These are phyloP conservation scores for Fraxinus excelsior DNA, from an alignment of 257 asterid species.

Conservation along the genomic window DNA sequence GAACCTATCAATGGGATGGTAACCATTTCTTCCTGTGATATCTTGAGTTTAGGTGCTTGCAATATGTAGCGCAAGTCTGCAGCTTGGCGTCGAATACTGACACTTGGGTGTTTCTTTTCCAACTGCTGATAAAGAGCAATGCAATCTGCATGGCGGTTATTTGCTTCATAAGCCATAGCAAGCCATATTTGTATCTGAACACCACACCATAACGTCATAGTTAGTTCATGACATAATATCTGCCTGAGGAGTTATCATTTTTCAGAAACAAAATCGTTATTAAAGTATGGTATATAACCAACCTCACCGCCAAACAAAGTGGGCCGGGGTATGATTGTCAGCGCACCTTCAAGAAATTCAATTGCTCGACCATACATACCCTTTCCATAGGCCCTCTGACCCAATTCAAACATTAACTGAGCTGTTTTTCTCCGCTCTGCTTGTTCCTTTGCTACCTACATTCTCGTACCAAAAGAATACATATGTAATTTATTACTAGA, in stretches of 20 bases:
- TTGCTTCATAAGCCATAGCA: conserved; percentile 99
- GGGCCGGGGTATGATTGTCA: conserved; percentile 83
- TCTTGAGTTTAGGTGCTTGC: conserved; percentile 97
- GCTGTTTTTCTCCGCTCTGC: conserved; percentile 91
- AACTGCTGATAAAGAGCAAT: conserved; percentile 73
- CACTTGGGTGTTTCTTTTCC: conserved; percentile 79
- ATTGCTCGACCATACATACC: conserved; percentile 92
- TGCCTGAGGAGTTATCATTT: not conserved
- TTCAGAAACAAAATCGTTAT: not conserved
- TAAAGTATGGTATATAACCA: conserved; percentile 26
- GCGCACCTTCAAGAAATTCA: conserved; percentile 96
- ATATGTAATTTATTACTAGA: conserved; percentile 12
- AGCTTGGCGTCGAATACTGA: conserved; percentile 90
- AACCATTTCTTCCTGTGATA: conserved; percentile 97
- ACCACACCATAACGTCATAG: not conserved
- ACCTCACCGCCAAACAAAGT: conserved; percentile 99
- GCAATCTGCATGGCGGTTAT: conserved; percentile 90
- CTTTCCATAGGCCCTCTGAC: conserved; percentile 88
- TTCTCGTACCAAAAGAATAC: conserved; percentile 14
- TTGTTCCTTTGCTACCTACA: conserved; percentile 92
- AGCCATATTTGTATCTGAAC: conserved; percentile 97
- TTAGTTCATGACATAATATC: conserved; percentile 4
- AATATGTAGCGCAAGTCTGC: conserved; percentile 82
- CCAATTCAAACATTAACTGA: conserved; percentile 83
- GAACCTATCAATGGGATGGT: conserved; percentile 96